Conservation (phyloP, 768 basidiomycete species). For the Ramaria rubella region DNA sequence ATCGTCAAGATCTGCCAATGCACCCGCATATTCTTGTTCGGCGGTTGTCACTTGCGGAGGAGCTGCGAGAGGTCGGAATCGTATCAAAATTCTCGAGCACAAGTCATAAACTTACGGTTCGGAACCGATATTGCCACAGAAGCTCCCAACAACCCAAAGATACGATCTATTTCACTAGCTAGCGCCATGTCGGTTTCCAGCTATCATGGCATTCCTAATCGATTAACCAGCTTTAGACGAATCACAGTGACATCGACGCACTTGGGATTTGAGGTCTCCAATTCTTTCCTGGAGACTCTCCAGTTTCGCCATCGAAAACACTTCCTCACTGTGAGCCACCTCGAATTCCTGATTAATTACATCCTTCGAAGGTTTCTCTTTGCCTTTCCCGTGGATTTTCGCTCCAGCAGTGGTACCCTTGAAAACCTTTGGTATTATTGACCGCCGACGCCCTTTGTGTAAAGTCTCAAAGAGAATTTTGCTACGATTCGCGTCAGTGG, state of each 20-base stretch:
- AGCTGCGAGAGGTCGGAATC: background rate
- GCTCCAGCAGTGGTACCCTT: background rate
- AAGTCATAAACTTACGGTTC: background rate
- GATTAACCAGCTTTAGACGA: background rate
- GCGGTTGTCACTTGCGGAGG: background rate
- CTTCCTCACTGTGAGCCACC: background rate
- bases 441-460: background rate
- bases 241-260: background rate
- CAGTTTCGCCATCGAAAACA: background rate
- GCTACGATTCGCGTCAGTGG: background rate
- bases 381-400: background rate
- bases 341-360: background rate
- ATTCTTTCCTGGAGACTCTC: background rate
- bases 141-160: slow-evolving; percentile 1
- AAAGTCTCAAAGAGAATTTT: background rate
- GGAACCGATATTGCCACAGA: background rate
- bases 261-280: background rate
- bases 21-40: background rate
- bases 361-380: no score
- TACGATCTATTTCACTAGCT: slow-evolving; percentile 2
- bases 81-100: no score
- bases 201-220: background rate
- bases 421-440: background rate
- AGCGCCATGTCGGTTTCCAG: background rate
- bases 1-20: background rate